Base-by-base conservation (phyloP, 2,329 filamentous ascomycete genomes). In the Curvularia lunata region DNA sequence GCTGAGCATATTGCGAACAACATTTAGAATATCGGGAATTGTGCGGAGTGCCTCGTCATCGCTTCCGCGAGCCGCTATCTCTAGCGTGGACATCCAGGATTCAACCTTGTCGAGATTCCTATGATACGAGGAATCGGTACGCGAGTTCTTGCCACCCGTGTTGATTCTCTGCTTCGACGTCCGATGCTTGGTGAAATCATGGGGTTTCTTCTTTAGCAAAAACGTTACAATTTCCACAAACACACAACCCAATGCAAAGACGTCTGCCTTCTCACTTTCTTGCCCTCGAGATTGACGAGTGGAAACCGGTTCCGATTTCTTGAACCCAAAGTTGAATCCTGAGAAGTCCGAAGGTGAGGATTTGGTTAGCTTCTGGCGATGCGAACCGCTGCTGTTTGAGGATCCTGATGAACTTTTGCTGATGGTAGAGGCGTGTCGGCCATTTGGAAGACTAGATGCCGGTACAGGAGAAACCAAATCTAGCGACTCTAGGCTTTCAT, bases 211-310 rank as follows among this genome's bases (percentile, higher is more conserved):
- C 72, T 91, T 90, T 58, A 91, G 75, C 56, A 90, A 79, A 68
- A 90, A 87, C 21, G 86, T 87, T 19, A 92, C 71, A 28, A 92
- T 83, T 62, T 93, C 90, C 16, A 92, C 79, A 59, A 89, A 89
- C 50, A 92, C 82, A 72, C 89, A 90, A 9, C 86, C 90, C 1
- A 92, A 80, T 3, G 88, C 90, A 76, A 90, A 93, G 19, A 92
- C 80, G 70, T 92, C 90, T 43, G 87, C 85, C 67, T 78, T 81
- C 58, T 72, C 71, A 12, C 73, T 76, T 19, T 79, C 74, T 40
- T 77, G 66, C 7, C 64, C 64, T 9, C 63, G 68, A 13, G 67
- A 71, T 16, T 67, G 69, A 41, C 63, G 65, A 60, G 67, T 71
- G 18, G 68, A 68, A 38, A 49, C 50, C 27, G 71, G 68, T 60